Conservation (phyloP, 345 rosid species). For the Euphorbia tirucalli region DNA sequence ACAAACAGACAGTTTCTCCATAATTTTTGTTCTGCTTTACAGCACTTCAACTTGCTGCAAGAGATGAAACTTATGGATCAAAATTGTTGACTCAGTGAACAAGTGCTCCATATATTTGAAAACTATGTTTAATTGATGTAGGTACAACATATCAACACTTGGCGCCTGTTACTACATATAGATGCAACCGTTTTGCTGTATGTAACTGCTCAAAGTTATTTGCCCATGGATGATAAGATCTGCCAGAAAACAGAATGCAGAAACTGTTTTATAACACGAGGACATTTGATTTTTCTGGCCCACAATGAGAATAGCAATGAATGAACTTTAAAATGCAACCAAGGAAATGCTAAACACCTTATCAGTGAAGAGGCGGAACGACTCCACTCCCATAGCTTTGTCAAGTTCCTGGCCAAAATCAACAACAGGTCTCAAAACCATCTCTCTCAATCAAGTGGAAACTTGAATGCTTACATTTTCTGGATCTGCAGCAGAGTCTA, state of each 20-base stretch:
- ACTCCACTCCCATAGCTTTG: conserved; percentile 54
- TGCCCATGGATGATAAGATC: conserved; percentile 37
- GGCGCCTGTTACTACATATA: not conserved
- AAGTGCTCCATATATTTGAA: too few species aligned
- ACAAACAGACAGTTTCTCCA: not conserved
- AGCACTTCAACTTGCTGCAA: not conserved
- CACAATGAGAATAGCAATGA: not conserved
- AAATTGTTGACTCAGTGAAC: too few species aligned
- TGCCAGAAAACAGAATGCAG: conserved; percentile 15
- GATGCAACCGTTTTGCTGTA: not conserved
- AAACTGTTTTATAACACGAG: too few species aligned
- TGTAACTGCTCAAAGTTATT: conserved; percentile 7
- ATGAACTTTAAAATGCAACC: not conserved
- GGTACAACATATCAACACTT: too few species aligned
- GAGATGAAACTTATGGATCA: too few species aligned
- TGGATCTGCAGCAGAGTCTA: conserved; percentile 45
- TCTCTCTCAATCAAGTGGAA: conserved; percentile 9
- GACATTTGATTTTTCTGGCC: not conserved
- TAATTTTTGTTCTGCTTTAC: not conserved
- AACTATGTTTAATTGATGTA: not conserved
- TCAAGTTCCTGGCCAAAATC: conserved; percentile 46
- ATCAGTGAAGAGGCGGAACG: conserved; percentile 43
- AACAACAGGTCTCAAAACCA: conserved; percentile 15
- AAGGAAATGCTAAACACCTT: conserved; percentile 36
- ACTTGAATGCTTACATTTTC: conserved; percentile 37